Base-by-base conservation (phyloP, 1,284 basidiomycete genomes). In the Phenoliferia sp. region DNA sequence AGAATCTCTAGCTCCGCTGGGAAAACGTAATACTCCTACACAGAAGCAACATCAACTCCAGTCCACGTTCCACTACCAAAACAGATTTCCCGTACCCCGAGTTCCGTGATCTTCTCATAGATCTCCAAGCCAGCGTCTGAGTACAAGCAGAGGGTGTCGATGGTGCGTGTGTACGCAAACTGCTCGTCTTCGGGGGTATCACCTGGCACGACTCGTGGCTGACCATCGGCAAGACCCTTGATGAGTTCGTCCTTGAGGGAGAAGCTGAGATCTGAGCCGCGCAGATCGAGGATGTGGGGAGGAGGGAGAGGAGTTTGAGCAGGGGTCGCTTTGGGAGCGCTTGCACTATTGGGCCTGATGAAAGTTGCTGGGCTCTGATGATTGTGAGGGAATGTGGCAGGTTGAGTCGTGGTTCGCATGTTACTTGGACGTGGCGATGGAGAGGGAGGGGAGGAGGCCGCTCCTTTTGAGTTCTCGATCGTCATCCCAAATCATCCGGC, bases 11-110 rank as follows among this genome's bases (percentile, higher is more conserved):
- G 77, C 75, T 85, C 84, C 39, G 82, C 81, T 5, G 78, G 80
- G 79, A 94, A 96, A 28, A 92, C 84, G 78, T 98, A 98, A 78
- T 98, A 97, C 73, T 94, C 92, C 62, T 73, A 63, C 0, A 0
- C 3, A 19, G 3, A 28, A 15, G 15, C 2, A 28, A 22, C 26
- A 55, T 59, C 29, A 60, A 54, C 22, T 29, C 33, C 44, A 26
- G n/a, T 22, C n/a, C n/a, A 32, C 17, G 44, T 7, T 50, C 12
- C 17, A 26, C 35, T 2, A 15, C 32, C 54, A 19, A 59, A 12
- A 26, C 12, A 1, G 44, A 26, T 28, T 7, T 17, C 19, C 22
- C 69, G 39, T 44, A 66, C 69, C 60, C 68, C 59, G 39, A 63
- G 63, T 55, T 73, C 56, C 3, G 75, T 75, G 61, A 76, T 75